Evolutionary conservation across 75 land plant genomes (phyloP), one percentile per base, ranked within the genome.

Genomic region (Selaginella moellendorffii): DNA sequence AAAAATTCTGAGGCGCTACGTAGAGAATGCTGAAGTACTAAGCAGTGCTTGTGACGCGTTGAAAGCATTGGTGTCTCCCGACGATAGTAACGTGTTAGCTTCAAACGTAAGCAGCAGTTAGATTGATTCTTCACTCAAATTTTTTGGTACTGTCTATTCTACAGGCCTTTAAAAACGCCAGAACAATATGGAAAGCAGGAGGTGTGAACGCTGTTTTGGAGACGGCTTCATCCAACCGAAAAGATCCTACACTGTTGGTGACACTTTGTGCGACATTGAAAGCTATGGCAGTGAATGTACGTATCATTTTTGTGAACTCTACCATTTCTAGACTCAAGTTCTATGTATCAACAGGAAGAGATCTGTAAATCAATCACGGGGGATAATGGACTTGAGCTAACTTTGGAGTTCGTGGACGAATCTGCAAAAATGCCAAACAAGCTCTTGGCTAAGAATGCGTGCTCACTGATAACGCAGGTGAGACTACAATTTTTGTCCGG

Each of bases 251-350:
- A 67, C 29, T 71, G 54, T 71, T 85, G 28, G 68, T 78, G 69
- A 67, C 83, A 23, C 74, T 81, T 24, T 83, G 84, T 70, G 65
- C 69, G 29, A 83, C 95, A 22, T 72, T 92, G 23, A 88, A 77
- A 77, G 78, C 83, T 60, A 65, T 92, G 67, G 89, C 95, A 68
- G 97, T 92, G 17, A 92, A 92, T 77, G 97, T 92, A 83, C 70
- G 83, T 54, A 24, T 10, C 22, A 30, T 65, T 65, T 65, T 22
- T 5, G 18, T 53, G 25, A 30, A 1, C 18, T 53, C 21, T 25
- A 18, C 60, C 18, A 30, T 19, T 20, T n/a, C 12, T 63, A 2
- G 25, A 19, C 25, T 20, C 2, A 0, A n/a, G 52, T 52, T 24
- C 17, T 53, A 24, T 14, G 27, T 62, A 1, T 66, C 54, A 58